Percentiles rank a stretch among this genome's conserved stretches.
These are phyloP conservation scores for Tolypocladium amazonense DNA, from an alignment of 2,329 filamentous ascomycete species.

Conservation along the genomic window DNA sequence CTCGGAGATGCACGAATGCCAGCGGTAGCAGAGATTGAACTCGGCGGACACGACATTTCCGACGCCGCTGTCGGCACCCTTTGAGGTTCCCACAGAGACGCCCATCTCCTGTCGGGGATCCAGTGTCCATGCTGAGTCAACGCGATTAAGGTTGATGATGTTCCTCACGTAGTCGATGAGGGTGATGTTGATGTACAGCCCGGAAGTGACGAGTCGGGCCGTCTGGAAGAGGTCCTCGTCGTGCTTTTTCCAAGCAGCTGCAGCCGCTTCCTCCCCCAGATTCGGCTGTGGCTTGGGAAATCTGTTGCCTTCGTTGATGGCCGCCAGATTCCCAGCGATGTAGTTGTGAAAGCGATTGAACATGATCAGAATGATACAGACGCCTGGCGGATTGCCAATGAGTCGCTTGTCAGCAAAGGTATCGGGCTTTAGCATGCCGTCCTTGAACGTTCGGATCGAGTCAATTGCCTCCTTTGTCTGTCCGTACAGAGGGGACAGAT, in stretches of 20 bases:
- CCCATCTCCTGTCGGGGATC: slow-evolving; percentile 65
- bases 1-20: slow-evolving; percentile 65
- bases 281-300: slow-evolving; percentile 55
- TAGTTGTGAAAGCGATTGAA: slow-evolving; percentile 83
- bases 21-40: slow-evolving; percentile 82
- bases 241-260: slow-evolving; percentile 52
- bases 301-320: slow-evolving; percentile 75
- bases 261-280: slow-evolving; percentile 37
- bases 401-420: slow-evolving; percentile 61
- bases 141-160: slow-evolving; percentile 49
- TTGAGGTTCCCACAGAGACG: slow-evolving; percentile 37
- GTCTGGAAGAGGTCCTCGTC: slow-evolving; percentile 76
- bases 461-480: slow-evolving; percentile 57
- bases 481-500: slow-evolving; percentile 62
- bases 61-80: slow-evolving; percentile 56
- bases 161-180: slow-evolving; percentile 70
- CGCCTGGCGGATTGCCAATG: slow-evolving; percentile 60
- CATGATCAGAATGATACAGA: slow-evolving; percentile 64
- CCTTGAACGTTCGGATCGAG: slow-evolving; percentile 56
- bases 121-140: slow-evolving; percentile 68
- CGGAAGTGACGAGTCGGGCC: slow-evolving; percentile 61
- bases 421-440: slow-evolving; percentile 64
- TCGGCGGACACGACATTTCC: slow-evolving; percentile 80
- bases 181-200: slow-evolving; percentile 70
- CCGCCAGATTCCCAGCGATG: slow-evolving; percentile 64